A percentile compares a stretch with the other conserved stretches of the same genome.
phyloP scores from a whole-genome alignment of 2,329 filamentous ascomycete species.

The Fusarium mexicanum region DNA sequence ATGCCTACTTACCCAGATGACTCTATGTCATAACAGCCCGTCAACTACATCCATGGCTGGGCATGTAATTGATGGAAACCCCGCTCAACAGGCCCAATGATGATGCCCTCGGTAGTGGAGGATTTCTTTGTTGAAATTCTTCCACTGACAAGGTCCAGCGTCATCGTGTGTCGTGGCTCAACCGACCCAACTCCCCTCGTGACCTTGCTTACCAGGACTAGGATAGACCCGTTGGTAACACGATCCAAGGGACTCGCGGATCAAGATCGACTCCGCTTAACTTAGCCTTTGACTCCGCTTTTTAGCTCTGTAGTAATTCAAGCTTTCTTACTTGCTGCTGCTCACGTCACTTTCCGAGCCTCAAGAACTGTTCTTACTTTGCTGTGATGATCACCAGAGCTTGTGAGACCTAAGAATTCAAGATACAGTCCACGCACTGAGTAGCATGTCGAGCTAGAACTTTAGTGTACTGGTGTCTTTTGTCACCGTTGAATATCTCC shows the following conservation, averaged over 20 bases:
- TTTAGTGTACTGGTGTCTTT: neutral
- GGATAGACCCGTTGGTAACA: slow-evolving; percentile 9
- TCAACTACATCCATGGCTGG: neutral
- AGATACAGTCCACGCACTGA: neutral
- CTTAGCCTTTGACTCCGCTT: slow-evolving; percentile 7
- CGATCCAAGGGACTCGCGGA: slow-evolving; percentile 30
- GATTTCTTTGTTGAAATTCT: slow-evolving; percentile 5
- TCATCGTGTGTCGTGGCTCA: slow-evolving; percentile 32
- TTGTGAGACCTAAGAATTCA: neutral
- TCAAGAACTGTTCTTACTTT: neutral
- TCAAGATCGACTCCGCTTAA: slow-evolving; percentile 27
- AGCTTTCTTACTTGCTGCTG: slow-evolving; percentile 13
- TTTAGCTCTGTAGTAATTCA: slow-evolving; percentile 19
- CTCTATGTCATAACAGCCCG: neutral
- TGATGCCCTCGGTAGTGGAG: neutral
- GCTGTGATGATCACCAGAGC: neutral
- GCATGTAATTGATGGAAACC: neutral
- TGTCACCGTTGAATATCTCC: neutral
- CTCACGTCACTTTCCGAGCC: slow-evolving; percentile 28
- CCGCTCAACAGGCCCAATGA: slow-evolving; percentile 23
- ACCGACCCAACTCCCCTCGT: slow-evolving; percentile 24
- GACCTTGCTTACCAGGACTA: slow-evolving; percentile 15
- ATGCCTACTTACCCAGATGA: neutral
- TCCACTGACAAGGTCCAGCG: slow-evolving; percentile 18
- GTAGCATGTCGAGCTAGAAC: neutral